Percentiles rank a stretch among this genome's conserved stretches.
Conservation (phyloP, 2,329 filamentous ascomycete species). For the Elsinoe perseae region DNA sequence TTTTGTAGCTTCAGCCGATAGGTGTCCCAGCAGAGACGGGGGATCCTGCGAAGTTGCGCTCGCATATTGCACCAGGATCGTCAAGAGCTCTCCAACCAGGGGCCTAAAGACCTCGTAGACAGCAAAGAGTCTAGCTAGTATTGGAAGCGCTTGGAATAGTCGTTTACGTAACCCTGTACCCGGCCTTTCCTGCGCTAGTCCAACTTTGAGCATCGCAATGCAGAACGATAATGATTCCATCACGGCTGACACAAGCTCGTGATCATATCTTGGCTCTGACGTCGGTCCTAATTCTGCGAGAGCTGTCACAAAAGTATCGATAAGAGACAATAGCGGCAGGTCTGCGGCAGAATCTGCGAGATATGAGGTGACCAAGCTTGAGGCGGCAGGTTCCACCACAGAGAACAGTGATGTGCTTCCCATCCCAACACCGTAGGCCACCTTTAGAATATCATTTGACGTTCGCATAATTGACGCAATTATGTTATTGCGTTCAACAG, state of each 20-base stretch:
- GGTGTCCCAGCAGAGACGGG: conserved; percentile 84
- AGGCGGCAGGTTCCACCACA: conserved; percentile 63
- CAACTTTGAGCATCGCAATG: conserved; percentile 61
- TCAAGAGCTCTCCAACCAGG: conserved; percentile 60
- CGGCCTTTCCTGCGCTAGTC: conserved; percentile 55
- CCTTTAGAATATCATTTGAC: conserved; percentile 63
- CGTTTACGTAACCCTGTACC: conserved; percentile 58
- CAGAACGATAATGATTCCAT: conserved; percentile 58
- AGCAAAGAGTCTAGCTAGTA: conserved; percentile 70
- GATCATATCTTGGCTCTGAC: conserved; percentile 25
- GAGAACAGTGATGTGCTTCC: conserved; percentile 47
- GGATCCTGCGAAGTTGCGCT: conserved; percentile 60
- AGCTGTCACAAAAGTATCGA: conserved; percentile 58
- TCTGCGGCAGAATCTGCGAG: conserved; percentile 61
- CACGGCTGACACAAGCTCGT: conserved; percentile 43
- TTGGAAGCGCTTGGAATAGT: conserved; percentile 70
- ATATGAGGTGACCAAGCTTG: conserved; percentile 69
- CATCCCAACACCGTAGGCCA: conserved; percentile 55
- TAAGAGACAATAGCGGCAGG: conserved; percentile 67
- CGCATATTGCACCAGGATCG: conserved; percentile 64
- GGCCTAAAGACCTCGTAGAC: conserved; percentile 58
- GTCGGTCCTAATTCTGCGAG: conserved; percentile 4
- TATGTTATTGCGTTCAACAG: conserved; percentile 61
- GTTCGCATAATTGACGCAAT: conserved; percentile 59
- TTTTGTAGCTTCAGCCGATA: conserved; percentile 74